Base-by-base conservation (phyloP, 2,329 filamentous ascomycete genomes). In the Knoxdaviesia proteae region DNA sequence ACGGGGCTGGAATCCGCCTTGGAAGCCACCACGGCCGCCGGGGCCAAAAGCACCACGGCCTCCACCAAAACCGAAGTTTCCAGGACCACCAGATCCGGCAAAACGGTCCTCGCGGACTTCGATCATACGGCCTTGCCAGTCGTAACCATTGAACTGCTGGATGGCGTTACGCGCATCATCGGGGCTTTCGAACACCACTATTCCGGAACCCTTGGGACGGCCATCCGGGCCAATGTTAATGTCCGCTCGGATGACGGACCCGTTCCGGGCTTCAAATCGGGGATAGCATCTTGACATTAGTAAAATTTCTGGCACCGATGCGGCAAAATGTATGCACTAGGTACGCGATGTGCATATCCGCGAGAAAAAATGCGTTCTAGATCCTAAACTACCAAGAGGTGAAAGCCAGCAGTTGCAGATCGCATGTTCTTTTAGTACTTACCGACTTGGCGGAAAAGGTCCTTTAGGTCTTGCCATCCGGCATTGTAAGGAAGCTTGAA, bases 401-500 rank as follows among this genome's bases (percentile, higher is more conserved):
- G 33, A 11, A 5, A 30, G 29, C 5, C 8, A n/a, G 20, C 7
- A 6, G 33, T 5, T 7, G 37, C 9, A 33, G 36, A 9, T 32
- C 35, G n/a, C 10, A 38, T 20, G 20, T 20, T 20, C 2, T 20
- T 20, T 20, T 20, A 20, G 20, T 41, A 69, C 84, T 71, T 70
- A 94, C 87, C 84, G 64, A 90, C 87, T 72, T 94, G 87, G 56
- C 90, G 83, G 71, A 98, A 98, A 51, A 98, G 71, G 61, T 98
- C 90, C 67, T 98, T 98, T 52, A 98, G 67, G 61, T 98, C 90
- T 65, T 98, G 90, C 90, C 90, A 98, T 58, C 90, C 90, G 53
- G 93, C 84, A 50, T 84, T 93, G 66, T 87, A 98, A 20, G 90
- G 90, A 52, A 98, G 82, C 90, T 98, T 63, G 37, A 52, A 5